phyloP scores from a whole-genome alignment of 768 basidiomycete species.

The Hygrocybe coccinea region DNA sequence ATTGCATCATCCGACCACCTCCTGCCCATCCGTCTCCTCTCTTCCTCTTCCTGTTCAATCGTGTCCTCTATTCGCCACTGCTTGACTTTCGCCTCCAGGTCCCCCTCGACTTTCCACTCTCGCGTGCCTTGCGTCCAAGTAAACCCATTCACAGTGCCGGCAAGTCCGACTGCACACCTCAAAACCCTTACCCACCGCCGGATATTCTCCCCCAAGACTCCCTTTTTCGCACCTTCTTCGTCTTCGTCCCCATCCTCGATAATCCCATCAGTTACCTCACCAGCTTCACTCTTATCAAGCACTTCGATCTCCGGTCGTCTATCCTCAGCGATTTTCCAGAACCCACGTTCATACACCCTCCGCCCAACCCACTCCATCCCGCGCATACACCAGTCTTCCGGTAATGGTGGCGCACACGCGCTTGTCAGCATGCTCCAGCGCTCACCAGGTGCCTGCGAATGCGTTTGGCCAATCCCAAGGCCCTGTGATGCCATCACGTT shows the following conservation, averaged over 20 bases:
- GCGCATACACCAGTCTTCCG: conserved; percentile 93
- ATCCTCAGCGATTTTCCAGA: conserved; percentile 81
- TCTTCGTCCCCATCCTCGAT: conserved; percentile 76
- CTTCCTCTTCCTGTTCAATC: conserved; percentile 63
- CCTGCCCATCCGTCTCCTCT: conserved; percentile 54
- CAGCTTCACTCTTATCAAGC: conserved; percentile 54
- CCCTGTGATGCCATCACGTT: conserved; percentile 29
- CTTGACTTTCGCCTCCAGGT: conserved; percentile 61
- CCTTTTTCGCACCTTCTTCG: conserved; percentile 29
- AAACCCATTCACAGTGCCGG: conserved; percentile 71
- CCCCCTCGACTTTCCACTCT: conserved; percentile 61
- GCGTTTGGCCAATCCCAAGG: conserved; percentile 2
- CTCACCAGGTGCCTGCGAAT: conserved; percentile 32
- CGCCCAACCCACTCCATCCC: conserved; percentile 97
- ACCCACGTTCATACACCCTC: conserved; percentile 87
- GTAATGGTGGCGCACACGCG: conserved; percentile 64
- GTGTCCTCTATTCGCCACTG: conserved; percentile 68
- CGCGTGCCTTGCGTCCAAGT: conserved; percentile 55
- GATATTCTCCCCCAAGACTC: conserved; percentile 38
- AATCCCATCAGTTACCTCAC: conserved; percentile 64
- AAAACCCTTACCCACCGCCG: conserved; percentile 73
- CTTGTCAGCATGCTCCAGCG: conserved; percentile 66
- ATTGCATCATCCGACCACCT: conserved; percentile 58
- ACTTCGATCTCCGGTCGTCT: conserved; percentile 72
- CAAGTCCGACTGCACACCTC: conserved; percentile 64